A percentile compares a stretch with the other conserved stretches of the same genome.
Conservation (phyloP, 2,329 filamentous ascomycete genomes). For the Kalmusia sp. region DNA sequence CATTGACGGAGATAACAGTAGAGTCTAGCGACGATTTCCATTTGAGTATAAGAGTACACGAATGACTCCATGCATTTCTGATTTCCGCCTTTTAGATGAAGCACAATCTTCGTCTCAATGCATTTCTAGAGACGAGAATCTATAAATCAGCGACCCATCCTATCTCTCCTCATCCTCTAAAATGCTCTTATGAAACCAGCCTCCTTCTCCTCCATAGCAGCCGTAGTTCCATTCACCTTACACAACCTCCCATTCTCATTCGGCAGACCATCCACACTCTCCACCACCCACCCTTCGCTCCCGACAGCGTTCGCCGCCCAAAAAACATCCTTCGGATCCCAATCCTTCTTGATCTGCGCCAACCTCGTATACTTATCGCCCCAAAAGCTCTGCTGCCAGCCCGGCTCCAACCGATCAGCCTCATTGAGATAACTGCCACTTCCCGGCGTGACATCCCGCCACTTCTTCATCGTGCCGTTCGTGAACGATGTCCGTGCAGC, state of each 20-base stretch:
- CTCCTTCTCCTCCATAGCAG: background rate
- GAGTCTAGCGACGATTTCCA: too few species aligned
- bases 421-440: conserved; percentile 44
- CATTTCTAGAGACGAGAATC: too few species aligned
- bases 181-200: too few species aligned
- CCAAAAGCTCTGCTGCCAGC: conserved; percentile 47
- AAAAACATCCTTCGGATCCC: conserved; percentile 29
- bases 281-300: conserved; percentile 30
- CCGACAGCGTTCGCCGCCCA: conserved; percentile 33
- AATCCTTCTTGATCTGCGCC: conserved; percentile 25
- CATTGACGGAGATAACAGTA: too few species aligned
- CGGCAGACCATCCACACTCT: conserved; percentile 27
- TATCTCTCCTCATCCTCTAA: too few species aligned
- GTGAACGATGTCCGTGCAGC: conserved; percentile 22
- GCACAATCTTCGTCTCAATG: too few species aligned
- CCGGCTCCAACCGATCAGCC: conserved; percentile 44
- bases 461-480: conserved; percentile 31
- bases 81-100: too few species aligned
- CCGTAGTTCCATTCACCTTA: conserved; percentile 12
- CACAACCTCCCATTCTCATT: conserved; percentile 36
- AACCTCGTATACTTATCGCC: conserved; percentile 33
- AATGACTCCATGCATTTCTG: too few species aligned
- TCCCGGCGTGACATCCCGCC: conserved; percentile 29
- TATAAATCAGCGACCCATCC: too few species aligned
- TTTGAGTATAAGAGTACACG: too few species aligned